Conservation (phyloP, 2,329 filamentous ascomycete species). For the Orbilia blumenaviensis region DNA sequence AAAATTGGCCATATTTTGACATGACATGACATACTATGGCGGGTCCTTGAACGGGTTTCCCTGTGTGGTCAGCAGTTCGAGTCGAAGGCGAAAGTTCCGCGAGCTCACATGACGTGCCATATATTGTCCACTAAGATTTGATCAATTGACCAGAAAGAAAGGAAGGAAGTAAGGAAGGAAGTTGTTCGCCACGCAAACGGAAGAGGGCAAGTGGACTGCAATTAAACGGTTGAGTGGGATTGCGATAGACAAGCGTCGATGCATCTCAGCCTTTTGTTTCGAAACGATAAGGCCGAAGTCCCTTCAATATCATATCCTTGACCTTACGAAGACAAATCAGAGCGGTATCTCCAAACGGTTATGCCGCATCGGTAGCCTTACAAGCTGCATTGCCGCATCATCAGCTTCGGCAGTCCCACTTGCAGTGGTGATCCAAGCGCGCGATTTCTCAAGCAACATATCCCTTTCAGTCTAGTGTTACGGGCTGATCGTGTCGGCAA, state of each 20-base stretch:
- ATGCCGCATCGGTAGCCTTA: conserved; percentile 49
- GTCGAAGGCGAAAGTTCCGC: conserved; percentile 32
- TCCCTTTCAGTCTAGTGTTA: conserved; percentile 48
- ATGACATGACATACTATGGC: conserved; percentile 36
- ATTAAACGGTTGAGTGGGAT: conserved; percentile 51
- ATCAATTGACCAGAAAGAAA: conserved; percentile 16
- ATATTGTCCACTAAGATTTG: conserved; percentile 39
- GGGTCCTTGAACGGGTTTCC: conserved; percentile 15
- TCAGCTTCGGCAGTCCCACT: conserved; percentile 36
- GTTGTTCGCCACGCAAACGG: conserved; percentile 10
- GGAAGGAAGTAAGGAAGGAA: no score
- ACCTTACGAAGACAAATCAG: conserved; percentile 9
- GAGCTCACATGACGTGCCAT: conserved; percentile 53
- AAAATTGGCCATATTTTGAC: conserved; percentile 33
- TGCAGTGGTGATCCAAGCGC: conserved; percentile 49
- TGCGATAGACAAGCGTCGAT: conserved; percentile 36
- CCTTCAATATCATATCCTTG: conserved; percentile 46
- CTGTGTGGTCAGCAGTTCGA: conserved; percentile 33
- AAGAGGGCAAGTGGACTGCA: conserved; percentile 32
- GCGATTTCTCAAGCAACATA: conserved; percentile 44
- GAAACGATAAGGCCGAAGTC: conserved; percentile 46
- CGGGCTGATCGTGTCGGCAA: conserved; percentile 53
- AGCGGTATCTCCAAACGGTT: conserved; percentile 29
- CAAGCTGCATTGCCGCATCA: conserved; percentile 48
- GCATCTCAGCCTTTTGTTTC: conserved; percentile 47